phyloP scores from a whole-genome alignment of 2,329 filamentous ascomycete genomes.

The Neofusicoccum umdonicola region DNA sequence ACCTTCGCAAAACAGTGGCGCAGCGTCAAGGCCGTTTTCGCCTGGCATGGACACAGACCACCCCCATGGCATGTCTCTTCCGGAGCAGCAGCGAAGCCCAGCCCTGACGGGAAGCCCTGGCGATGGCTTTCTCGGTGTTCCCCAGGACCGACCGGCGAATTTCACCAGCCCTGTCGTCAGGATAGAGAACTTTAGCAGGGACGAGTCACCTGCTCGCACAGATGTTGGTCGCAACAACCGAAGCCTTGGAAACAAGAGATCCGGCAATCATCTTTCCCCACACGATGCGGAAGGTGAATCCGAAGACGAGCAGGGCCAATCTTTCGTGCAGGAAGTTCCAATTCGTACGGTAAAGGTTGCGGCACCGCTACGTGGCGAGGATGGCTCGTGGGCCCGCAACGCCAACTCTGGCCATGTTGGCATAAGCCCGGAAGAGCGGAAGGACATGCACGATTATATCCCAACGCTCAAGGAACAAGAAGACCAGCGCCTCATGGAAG shows the following conservation, averaged over 20 bases:
- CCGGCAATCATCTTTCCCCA: conserved; percentile 38
- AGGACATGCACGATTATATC: conserved; percentile 41
- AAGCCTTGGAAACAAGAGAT: conserved; percentile 34
- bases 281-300: conserved; percentile 34
- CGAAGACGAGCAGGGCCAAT: conserved; percentile 26
- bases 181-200: conserved; percentile 36
- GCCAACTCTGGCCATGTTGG: conserved; percentile 43
- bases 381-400: conserved; percentile 48
- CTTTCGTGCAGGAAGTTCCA: neutral
- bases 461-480: conserved; percentile 53
- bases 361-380: conserved; percentile 36
- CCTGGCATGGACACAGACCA: neutral
- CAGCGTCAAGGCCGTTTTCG: neutral
- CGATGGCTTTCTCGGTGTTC: conserved; percentile 27
- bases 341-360: neutral
- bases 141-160: conserved; percentile 30
- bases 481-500: conserved; percentile 44
- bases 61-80: neutral
- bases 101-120: conserved; percentile 38
- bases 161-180: conserved; percentile 40
- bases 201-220: conserved; percentile 34
- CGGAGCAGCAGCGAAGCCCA: conserved; percentile 35
- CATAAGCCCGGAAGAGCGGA: conserved; percentile 47
- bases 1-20: neutral
- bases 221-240: conserved; percentile 34